Conservation (phyloP, 1,284 basidiomycete species). For the Sanghuangporus baumii region DNA sequence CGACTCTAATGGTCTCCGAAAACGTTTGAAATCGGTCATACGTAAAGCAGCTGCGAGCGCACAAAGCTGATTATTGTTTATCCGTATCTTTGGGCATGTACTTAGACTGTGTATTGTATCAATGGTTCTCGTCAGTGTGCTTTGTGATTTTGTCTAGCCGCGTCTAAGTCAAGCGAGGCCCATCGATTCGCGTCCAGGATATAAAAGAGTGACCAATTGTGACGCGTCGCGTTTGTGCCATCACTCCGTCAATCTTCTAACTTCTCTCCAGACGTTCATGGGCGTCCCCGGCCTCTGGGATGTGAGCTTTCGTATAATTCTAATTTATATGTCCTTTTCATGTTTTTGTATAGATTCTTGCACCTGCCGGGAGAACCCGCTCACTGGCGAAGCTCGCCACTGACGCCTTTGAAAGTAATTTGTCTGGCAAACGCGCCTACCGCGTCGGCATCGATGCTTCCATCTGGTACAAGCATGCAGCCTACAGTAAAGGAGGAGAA, state of each 20-base stretch:
- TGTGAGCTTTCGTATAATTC: conserved; percentile 20
- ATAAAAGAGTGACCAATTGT: neutral
- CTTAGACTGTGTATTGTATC: neutral
- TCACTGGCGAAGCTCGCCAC: conserved; percentile 33
- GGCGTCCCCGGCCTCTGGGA: conserved; percentile 30
- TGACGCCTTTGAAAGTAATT: conserved; percentile 39
- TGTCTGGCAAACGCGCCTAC: conserved; percentile 33
- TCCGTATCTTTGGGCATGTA: neutral
- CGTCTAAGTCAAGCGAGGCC: neutral
- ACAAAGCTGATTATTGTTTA: neutral
- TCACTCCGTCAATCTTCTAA: neutral
- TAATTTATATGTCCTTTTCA: neutral
- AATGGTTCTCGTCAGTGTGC: neutral
- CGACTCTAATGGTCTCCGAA: conserved; percentile 5
- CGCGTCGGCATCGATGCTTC: conserved; percentile 44
- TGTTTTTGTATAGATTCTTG: conserved; percentile 28
- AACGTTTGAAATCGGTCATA: conserved; percentile 14
- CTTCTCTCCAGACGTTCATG: conserved; percentile 20
- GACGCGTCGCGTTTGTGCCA: neutral
- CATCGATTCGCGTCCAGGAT: too few relatives aligned
- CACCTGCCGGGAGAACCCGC: conserved; percentile 32
- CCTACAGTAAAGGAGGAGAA: conserved; percentile 32
- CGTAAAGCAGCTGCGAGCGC: conserved; percentile 2
- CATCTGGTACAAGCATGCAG: conserved; percentile 40
- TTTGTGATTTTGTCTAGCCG: neutral